Evolutionary conservation across 257 asterid species (phyloP), one percentile per base, ranked within the genome.

Genomic region (Capsicum pubescens): DNA sequence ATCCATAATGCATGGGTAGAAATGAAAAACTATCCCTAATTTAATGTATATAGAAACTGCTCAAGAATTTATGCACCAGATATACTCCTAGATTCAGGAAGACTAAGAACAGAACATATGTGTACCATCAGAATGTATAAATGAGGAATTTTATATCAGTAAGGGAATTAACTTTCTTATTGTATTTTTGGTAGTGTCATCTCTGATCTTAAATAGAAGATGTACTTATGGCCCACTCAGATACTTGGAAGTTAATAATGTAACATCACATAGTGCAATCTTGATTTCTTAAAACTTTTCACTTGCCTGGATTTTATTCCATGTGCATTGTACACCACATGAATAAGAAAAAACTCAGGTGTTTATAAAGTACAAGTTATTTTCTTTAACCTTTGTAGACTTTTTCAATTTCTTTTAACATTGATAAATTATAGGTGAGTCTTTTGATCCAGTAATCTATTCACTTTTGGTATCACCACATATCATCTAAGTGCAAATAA

Each of bases 131-230:
- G 1, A 26, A 26, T 26, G 32, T 44, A 68, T 85, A 36, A 59
- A 58, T 14, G 6, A 7, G 26, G 86, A 57, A 7, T 54, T 83
- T 60, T 70, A 55, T 54, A 39, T 70, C 54, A 66, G 69, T 42
- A 70, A 39, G 39, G 85, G 56, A 19, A 36, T 69, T 14, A 55
- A 81, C 15, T 83, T 83, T 35, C 8, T 55, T 83, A 55, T 50
- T 46, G 46, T 21, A 15, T 83, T 83, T 66, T 83, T 50, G 67
- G 81, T 19, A 26, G 21, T 83, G n/a, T 81, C 44, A n/a, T 61
- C 44, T 48, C 36, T 48, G 60, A 72, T 72, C n/a, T 48, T 72
- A 26, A 72, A 72, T 48, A 72, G 12, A 72, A 48, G n/a, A n/a
- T 72, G 80, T 59, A 48, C 11, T 19, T 48, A 19, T 6, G 80